These are phyloP conservation scores for Puccinia hordei DNA, from an alignment of 1,284 basidiomycete genomes.

Conservation along the genomic window DNA sequence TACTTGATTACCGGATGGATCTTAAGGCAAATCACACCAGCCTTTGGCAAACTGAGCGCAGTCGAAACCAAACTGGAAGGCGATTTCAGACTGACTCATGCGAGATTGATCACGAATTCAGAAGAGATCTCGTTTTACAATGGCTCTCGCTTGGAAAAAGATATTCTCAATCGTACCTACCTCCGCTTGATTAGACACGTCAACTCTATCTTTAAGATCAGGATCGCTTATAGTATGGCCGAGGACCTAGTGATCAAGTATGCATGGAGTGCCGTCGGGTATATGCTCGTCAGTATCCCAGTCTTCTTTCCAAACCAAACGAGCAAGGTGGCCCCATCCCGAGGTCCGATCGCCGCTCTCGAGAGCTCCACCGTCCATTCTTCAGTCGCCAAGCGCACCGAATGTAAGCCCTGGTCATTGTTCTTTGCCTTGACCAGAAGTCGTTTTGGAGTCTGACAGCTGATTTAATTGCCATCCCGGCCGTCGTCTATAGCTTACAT, in stretches of 20 bases:
- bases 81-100: conserved; percentile 86
- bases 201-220: conserved; percentile 85
- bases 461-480: background rate
- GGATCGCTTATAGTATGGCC: conserved; percentile 71
- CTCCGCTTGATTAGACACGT: conserved; percentile 80
- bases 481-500: conserved; percentile 67
- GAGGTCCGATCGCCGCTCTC: conserved; percentile 31
- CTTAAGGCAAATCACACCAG: conserved; percentile 79
- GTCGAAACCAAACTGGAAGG: conserved; percentile 80
- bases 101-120: conserved; percentile 81
- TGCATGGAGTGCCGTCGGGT: conserved; percentile 86
- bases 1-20: conserved; percentile 84
- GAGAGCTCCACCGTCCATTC: conserved; percentile 29
- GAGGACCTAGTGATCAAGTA: conserved; percentile 95
- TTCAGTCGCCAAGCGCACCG: conserved; percentile 50
- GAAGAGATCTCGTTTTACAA: conserved; percentile 98
- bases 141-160: conserved; percentile 78
- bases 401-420: conserved; percentile 35
- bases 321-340: background rate
- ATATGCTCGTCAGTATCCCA: conserved; percentile 83
- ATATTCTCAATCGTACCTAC: conserved; percentile 80
- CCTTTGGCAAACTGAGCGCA: conserved; percentile 87
- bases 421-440: background rate
- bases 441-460: conserved; percentile 6
- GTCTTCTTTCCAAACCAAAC: conserved; percentile 63